Evolutionary conservation across 495 filamentous ascomycete species (phyloP), one percentile per base, ranked within the genome.

Genomic region (Penicillium egyptiacum): DNA sequence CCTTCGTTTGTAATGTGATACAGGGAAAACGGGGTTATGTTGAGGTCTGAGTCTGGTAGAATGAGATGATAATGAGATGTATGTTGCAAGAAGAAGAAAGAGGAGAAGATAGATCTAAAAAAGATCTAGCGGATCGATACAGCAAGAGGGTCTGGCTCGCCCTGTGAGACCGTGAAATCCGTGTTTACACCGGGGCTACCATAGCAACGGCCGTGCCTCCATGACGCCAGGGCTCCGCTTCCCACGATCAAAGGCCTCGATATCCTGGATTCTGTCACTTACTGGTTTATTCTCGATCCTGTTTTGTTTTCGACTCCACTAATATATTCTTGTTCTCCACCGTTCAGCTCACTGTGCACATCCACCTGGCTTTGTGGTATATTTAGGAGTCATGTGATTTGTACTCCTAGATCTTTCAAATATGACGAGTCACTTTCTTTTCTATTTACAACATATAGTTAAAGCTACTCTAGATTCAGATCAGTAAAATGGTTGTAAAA

Each of bases 151-250:
- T 62, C 62, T 66, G 53, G 59, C 47, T 4, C 35, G 60, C 50
- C 58, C 35, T 7, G 35, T 39, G 45, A 48, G 28, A 48, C 45
- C 17, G 45, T 19, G 57, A 67, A 59, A 67, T 50, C 61, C 58
- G 62, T 77, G 75, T 79, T 79, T 76, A 79, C 70, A 47, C 56
- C 30, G 30, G 40, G 43, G 71, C 66, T 79, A 75, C 69, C 71
- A 79, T 79, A 68, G 75, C 75, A 78, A 78, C 74, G 61, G 49
- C 51, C 59, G 57, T 40, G 37, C 53, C 40, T 43, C 50, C 25
- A 71, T 74, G 74, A 73, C 74, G 72, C 70, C 60, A 67, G 56
- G 58, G 49, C 63, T 60, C 57, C 57, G 60, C 61, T 56, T 42
- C 22, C 17, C 42, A 51, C 46, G 49, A 53, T 42, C 25, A 52